These are phyloP conservation scores for Alisma plantagoaquatica DNA, from an alignment of 106 monocot species.

Conservation along the genomic window DNA sequence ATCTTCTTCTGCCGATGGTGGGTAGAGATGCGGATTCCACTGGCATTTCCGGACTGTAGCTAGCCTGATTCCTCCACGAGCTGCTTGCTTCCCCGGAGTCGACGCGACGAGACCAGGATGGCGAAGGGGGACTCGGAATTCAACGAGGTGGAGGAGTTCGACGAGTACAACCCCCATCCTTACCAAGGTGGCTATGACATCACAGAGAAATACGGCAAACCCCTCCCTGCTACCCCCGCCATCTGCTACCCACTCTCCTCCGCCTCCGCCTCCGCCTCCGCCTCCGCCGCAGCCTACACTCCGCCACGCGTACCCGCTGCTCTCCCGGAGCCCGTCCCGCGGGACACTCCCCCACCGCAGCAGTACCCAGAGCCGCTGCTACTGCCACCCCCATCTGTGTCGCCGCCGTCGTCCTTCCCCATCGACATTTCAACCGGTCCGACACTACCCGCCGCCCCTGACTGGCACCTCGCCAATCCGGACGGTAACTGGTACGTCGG, in stretches of 20 bases:
- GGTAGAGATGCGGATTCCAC: no score
- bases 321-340: not conserved
- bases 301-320: not conserved
- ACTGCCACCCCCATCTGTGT: not conserved
- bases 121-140: slow-evolving; percentile 7
- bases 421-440: not conserved
- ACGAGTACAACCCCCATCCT: slow-evolving; percentile 71
- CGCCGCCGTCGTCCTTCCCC: not conserved
- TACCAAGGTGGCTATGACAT: slow-evolving; percentile 92
- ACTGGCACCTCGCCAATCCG: not conserved
- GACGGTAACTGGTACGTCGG: not conserved
- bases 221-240: slow-evolving; percentile 52
- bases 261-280: not conserved
- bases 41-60: no score
- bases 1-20: no score
- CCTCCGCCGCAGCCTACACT: not conserved
- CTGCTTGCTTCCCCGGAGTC: no score
- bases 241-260: slow-evolving; percentile 60
- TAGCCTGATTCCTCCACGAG: no score
- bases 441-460: no score
- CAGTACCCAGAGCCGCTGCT: no score
- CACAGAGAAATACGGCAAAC: slow-evolving; percentile 54
- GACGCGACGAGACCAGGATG: no score
- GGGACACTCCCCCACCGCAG: not conserved
- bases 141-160: slow-evolving; percentile 26